Evolutionary conservation across 225 moss, liverwort and hornwort species (phyloP).

Genomic region (Asterella californica): DNA sequence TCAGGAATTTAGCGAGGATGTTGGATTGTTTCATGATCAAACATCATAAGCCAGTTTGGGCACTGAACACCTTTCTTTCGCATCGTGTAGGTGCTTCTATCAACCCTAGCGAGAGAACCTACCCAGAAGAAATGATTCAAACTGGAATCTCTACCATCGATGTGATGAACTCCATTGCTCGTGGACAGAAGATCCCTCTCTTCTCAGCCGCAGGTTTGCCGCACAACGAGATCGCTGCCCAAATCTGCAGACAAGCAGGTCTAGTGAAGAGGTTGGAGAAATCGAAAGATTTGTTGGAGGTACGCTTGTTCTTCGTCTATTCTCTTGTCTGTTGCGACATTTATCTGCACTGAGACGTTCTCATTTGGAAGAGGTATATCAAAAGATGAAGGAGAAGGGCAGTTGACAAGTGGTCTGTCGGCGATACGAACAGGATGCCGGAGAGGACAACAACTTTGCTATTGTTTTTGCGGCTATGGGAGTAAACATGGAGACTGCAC

Average conservation of each 20-base stretch:
- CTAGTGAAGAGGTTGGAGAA: slow-evolving; percentile 80
- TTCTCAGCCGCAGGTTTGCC: slow-evolving; percentile 94
- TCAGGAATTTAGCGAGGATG: neutral
- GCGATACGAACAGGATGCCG: slow-evolving; percentile 39
- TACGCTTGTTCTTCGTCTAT: neutral
- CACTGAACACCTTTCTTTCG: neutral
- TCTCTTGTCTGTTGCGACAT: neutral
- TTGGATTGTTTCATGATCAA: neutral
- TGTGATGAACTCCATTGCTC: slow-evolving; percentile 96
- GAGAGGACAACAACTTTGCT: slow-evolving; percentile 78
- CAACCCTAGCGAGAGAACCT: slow-evolving; percentile 93
- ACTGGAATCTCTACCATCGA: slow-evolving; percentile 97
- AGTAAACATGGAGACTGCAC: slow-evolving; percentile 96
- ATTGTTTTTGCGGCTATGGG: slow-evolving; percentile 99
- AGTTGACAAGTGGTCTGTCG: neutral
- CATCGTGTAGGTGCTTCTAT: slow-evolving; percentile 71
- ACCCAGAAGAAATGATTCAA: slow-evolving; percentile 99
- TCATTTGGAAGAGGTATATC: neutral
- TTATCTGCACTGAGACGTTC: neutral
- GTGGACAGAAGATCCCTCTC: slow-evolving; percentile 93
- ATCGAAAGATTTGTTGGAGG: slow-evolving; percentile 43
- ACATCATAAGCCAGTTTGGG: neutral
- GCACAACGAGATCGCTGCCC: slow-evolving; percentile 96
- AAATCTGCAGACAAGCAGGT: slow-evolving; percentile 95
- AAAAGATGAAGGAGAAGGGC: neutral